Evolutionary conservation across 2,329 filamentous ascomycete genomes (phyloP).

Genomic region (Teratosphaeria destructans): DNA sequence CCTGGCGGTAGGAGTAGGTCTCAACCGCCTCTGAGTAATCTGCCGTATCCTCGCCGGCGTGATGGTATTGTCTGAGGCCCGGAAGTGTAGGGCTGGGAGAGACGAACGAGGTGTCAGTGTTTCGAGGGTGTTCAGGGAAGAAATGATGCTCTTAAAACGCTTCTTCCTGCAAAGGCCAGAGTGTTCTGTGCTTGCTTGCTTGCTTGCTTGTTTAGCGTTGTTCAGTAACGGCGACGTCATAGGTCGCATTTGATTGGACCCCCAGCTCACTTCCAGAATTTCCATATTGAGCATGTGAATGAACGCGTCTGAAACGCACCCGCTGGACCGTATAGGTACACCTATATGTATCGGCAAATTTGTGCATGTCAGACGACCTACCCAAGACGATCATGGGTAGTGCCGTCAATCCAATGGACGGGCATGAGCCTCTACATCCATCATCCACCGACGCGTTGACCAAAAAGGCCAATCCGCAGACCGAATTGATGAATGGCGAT

Average conservation of each 20-base stretch:
- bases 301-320: background rate
- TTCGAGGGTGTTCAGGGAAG: background rate
- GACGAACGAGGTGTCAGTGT: background rate
- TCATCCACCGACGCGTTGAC: constrained; percentile 4
- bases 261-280: background rate
- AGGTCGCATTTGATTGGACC: background rate
- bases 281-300: background rate
- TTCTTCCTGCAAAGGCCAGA: background rate
- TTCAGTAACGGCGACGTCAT: background rate
- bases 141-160: background rate
- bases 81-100: background rate
- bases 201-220: background rate
- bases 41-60: background rate
- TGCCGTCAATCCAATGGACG: constrained; percentile 2
- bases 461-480: constrained; percentile 23
- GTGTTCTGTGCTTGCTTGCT: background rate
- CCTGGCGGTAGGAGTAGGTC: background rate
- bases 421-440: background rate
- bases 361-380: background rate
- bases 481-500: constrained; percentile 25
- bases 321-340: background rate
- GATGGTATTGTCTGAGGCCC: background rate
- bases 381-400: background rate
- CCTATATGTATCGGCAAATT: background rate
- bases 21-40: background rate